Evolutionary conservation across 768 basidiomycete genomes (phyloP).

Genomic region (Boletellus sp.): DNA sequence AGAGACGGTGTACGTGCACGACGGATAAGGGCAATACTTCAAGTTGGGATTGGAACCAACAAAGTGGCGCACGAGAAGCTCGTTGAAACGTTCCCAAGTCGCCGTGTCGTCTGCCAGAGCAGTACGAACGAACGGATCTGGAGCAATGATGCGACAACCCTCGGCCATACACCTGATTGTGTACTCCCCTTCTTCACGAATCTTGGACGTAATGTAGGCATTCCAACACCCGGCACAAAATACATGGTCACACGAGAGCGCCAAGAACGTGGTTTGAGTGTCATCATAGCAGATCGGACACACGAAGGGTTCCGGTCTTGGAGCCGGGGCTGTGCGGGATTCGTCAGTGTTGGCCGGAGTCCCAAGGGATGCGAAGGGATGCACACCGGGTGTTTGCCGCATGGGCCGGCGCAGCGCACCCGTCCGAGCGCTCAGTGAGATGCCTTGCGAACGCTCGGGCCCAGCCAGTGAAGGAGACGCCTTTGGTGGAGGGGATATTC

Average conservation of each 20-base stretch:
- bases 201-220: conserved; percentile 74
- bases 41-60: conserved; percentile 79
- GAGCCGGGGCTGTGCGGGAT: conserved; percentile 16
- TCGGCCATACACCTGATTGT: conserved; percentile 78
- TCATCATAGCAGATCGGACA: conserved; percentile 96
- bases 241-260: conserved; percentile 76
- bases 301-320: conserved; percentile 55
- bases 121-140: conserved; percentile 58
- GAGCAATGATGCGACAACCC: conserved; percentile 60
- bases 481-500: conserved; percentile 45
- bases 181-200: conserved; percentile 77
- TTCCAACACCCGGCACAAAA: conserved; percentile 86
- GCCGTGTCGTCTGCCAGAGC: conserved; percentile 54
- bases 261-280: conserved; percentile 60
- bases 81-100: conserved; percentile 71
- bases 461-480: conserved; percentile 23
- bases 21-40: conserved; percentile 94
- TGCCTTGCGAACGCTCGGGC: conserved; percentile 33
- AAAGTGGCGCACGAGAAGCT: conserved; percentile 85
- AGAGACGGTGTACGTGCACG: conserved; percentile 91
- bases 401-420: conserved; percentile 25
- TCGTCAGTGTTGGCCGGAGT: not conserved
- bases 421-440: conserved; percentile 23
- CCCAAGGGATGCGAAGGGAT: not conserved
- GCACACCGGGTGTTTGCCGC: conserved; percentile 28